phyloP scores from a whole-genome alignment of 2,329 filamentous ascomycete species.

The Colletotrichum australisinense region DNA sequence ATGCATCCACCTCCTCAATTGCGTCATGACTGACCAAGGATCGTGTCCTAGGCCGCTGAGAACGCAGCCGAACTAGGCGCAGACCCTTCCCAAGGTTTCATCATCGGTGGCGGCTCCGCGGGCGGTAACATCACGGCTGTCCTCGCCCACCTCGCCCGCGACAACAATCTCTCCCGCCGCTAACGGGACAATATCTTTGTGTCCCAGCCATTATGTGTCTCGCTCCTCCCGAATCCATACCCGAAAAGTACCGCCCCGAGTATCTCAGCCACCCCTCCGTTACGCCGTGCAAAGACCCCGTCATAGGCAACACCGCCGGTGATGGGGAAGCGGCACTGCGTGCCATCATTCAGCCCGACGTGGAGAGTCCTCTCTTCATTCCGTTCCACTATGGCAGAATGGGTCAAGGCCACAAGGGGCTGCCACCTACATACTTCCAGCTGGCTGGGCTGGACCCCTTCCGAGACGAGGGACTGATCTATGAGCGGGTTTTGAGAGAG shows the following conservation, averaged over 20 bases:
- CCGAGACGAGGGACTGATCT: constrained; percentile 64
- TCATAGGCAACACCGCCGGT: background rate
- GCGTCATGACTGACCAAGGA: background rate
- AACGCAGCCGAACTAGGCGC: constrained; percentile 46
- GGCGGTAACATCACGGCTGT: constrained; percentile 62
- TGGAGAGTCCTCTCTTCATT: constrained; percentile 30
- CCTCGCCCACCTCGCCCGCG: constrained; percentile 53
- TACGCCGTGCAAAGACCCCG: background rate
- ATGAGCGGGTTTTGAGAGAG: constrained; percentile 58
- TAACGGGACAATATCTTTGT: constrained; percentile 50
- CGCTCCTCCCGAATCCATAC: constrained; percentile 7
- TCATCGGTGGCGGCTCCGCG: constrained; percentile 62
- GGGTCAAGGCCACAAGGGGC: constrained; percentile 9
- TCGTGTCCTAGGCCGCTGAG: background rate
- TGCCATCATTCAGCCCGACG: constrained; percentile 10
- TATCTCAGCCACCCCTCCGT: constrained; percentile 24
- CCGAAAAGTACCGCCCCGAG: constrained; percentile 22
- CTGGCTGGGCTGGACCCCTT: constrained; percentile 61
- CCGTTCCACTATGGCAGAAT: constrained; percentile 13
- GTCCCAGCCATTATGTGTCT: constrained; percentile 22
- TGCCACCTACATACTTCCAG: constrained; percentile 50
- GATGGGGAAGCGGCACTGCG: background rate
- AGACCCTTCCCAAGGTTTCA: constrained; percentile 56
- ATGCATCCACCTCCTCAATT: background rate
- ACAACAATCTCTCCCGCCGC: constrained; percentile 49